phyloP scores from a whole-genome alignment of 352 stramenopile species.

The Pythium biforme region DNA sequence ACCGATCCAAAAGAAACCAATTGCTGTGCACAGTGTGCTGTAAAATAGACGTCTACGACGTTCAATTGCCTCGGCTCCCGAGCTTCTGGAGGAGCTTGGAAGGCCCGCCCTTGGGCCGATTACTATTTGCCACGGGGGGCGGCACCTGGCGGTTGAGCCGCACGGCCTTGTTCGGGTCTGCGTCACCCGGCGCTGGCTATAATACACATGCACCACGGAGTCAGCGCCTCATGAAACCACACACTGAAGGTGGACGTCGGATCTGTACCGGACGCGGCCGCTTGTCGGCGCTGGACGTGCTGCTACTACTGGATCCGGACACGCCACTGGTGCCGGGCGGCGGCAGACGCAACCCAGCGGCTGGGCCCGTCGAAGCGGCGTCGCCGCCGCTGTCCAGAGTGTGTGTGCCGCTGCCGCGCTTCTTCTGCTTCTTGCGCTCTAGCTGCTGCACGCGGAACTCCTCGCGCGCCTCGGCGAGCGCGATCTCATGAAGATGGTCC shows the following conservation, averaged over 20 bases:
- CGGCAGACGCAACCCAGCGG: not conserved
- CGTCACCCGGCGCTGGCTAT: slow-evolving; percentile 41
- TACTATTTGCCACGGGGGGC: slow-evolving; percentile 2
- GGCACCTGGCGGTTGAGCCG: slow-evolving; percentile 36
- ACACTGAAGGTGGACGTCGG: no score
- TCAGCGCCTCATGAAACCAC: not conserved
- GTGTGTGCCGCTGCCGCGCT: slow-evolving; percentile 11
- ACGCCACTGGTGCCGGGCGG: not conserved
- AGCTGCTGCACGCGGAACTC: slow-evolving; percentile 46
- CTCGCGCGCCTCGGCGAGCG: slow-evolving; percentile 59
- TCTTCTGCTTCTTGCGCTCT: slow-evolving; percentile 34
- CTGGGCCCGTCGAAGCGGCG: not conserved
- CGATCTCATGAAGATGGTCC: slow-evolving; percentile 46
- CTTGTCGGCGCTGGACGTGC: slow-evolving; percentile 30
- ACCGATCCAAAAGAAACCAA: not conserved
- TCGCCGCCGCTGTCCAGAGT: not conserved
- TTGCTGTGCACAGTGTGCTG: not conserved
- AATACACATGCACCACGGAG: not conserved
- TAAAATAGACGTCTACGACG: not conserved
- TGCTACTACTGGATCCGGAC: no score
- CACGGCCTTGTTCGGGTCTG: slow-evolving; percentile 55
- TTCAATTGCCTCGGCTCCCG: slow-evolving; percentile 22
- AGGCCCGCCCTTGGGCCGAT: slow-evolving; percentile 32
- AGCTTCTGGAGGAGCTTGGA: slow-evolving; percentile 83
- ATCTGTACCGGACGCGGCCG: slow-evolving; percentile 47